Conservation (phyloP, 176 grass and related monocot genomes). For the Oryza longistaminata region DNA sequence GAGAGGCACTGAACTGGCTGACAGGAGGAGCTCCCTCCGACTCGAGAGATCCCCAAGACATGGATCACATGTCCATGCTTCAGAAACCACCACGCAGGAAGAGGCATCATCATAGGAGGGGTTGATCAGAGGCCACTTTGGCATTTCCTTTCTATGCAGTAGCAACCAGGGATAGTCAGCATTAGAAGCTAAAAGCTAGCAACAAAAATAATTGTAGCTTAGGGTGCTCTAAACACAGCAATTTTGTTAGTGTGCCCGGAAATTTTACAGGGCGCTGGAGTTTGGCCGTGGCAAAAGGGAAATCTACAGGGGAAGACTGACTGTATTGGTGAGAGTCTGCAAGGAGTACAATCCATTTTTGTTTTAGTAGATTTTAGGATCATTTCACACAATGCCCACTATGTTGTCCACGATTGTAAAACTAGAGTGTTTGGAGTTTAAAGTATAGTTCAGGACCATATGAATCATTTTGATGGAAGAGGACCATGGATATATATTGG, state of each 20-base stretch:
- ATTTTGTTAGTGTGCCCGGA: slow-evolving; percentile 28
- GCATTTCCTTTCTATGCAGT: not conserved
- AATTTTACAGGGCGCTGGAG: slow-evolving; percentile 13
- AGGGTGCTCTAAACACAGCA: not conserved
- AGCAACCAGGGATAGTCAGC: slow-evolving; percentile 17
- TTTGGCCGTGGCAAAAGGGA: not conserved
- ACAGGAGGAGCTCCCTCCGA: slow-evolving; percentile 40
- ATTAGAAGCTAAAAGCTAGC: not conserved
- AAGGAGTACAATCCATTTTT: not conserved
- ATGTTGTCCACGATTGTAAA: slow-evolving; percentile 6
- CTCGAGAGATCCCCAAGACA: slow-evolving; percentile 24
- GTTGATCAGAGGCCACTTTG: not conserved
- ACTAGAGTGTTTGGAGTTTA: not conserved
- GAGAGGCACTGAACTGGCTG: slow-evolving; percentile 80
- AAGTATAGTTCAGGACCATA: not conserved
- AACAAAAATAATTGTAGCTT: slow-evolving; percentile 13
- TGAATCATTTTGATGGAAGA: not conserved
- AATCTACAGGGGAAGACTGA: not conserved
- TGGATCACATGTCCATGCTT: slow-evolving; percentile 62
- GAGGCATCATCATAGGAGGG: slow-evolving; percentile 60
- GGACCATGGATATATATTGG: too few species aligned
- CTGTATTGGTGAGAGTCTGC: not conserved
- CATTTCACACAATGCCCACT: not conserved
- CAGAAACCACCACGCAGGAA: slow-evolving; percentile 59
- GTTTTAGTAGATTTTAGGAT: not conserved